Conservation (phyloP, 805 yeast species). For the Ogataea paraovalis region DNA sequence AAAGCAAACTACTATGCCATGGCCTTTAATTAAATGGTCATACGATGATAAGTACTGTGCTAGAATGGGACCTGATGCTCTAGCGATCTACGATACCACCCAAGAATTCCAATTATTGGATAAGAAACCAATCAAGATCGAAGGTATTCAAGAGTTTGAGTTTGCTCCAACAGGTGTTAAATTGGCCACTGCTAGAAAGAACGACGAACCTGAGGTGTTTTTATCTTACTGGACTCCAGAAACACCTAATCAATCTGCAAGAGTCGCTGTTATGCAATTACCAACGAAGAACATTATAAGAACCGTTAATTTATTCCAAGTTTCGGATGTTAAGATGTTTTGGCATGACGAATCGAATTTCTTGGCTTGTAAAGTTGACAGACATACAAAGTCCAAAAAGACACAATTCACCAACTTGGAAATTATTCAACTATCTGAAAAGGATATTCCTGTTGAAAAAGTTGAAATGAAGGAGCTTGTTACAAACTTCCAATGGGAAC, state of each 20-base stretch:
- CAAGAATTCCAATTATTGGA: constrained; percentile 75
- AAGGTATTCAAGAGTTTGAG: constrained; percentile 85
- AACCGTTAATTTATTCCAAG: constrained; percentile 93
- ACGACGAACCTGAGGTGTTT: constrained; percentile 54
- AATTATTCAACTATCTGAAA: constrained; percentile 82
- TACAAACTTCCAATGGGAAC: constrained; percentile 92
- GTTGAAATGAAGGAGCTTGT: constrained; percentile 89
- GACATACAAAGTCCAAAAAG: constrained; percentile 94
- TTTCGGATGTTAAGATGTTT: constrained; percentile 80
- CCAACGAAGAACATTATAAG: constrained; percentile 81
- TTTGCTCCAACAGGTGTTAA: constrained; percentile 89
- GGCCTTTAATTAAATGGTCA: constrained; percentile 98
- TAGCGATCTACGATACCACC: constrained; percentile 81
- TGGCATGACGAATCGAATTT: constrained; percentile 90
- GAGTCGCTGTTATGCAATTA: constrained; percentile 84
- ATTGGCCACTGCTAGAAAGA: constrained; percentile 50
- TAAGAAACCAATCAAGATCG: constrained; percentile 77
- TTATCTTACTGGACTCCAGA: constrained; percentile 98
- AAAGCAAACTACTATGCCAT: constrained; percentile 64
- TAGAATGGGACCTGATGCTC: constrained; percentile 87
- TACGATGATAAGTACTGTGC: constrained; percentile 90
- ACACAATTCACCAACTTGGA: constrained; percentile 88
- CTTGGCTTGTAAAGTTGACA: constrained; percentile 91
- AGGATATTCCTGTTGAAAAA: constrained; percentile 91
- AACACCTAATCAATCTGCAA: constrained; percentile 81